These are phyloP conservation scores for Apiotrichum siamense DNA, from an alignment of 1,284 basidiomycete species.

Conservation along the genomic window DNA sequence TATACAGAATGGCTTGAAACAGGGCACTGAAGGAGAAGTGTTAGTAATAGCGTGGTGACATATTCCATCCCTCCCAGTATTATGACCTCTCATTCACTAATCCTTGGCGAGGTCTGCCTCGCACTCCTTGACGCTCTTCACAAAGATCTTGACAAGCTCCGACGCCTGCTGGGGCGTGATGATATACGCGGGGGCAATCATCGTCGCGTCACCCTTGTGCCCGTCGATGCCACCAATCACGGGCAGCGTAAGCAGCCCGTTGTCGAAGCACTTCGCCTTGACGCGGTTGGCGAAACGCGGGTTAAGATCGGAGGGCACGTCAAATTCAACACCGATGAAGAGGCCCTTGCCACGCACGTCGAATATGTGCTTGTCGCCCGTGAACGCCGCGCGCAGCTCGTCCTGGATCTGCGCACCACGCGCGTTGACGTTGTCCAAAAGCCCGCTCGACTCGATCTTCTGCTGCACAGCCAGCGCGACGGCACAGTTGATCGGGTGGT, in stretches of 20 bases:
- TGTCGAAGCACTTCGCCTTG: constrained; percentile 24
- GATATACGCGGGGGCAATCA: constrained; percentile 29
- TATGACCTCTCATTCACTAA: no score
- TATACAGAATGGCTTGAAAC: no score
- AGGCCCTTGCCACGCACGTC: constrained; percentile 55
- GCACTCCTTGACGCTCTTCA: constrained; percentile 11
- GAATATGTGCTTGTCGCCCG: constrained; percentile 17
- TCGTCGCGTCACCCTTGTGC: constrained; percentile 22
- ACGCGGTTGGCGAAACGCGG: constrained; percentile 26
- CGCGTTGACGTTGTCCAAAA: constrained; percentile 41
- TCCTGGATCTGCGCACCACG: constrained; percentile 23
- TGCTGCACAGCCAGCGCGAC: constrained; percentile 72
- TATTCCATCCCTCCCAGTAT: no score
- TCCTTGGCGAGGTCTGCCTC: constrained; percentile 8
- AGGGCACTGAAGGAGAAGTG: no score
- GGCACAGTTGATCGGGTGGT: constrained; percentile 67
- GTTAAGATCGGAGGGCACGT: constrained; percentile 16
- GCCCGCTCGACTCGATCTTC: constrained; percentile 61
- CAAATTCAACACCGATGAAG: constrained; percentile 31
- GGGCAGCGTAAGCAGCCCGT: constrained; percentile 25
- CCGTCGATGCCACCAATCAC: constrained; percentile 28
- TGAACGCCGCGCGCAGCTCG: constrained; percentile 17
- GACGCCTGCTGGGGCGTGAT: constrained; percentile 20
- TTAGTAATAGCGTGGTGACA: no score
- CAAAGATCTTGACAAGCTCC: constrained; percentile 19